Percentiles rank a stretch among this genome's conserved stretches.
phyloP scores from a whole-genome alignment of 495 filamentous ascomycete genomes.

The Aspergillus wentii region DNA sequence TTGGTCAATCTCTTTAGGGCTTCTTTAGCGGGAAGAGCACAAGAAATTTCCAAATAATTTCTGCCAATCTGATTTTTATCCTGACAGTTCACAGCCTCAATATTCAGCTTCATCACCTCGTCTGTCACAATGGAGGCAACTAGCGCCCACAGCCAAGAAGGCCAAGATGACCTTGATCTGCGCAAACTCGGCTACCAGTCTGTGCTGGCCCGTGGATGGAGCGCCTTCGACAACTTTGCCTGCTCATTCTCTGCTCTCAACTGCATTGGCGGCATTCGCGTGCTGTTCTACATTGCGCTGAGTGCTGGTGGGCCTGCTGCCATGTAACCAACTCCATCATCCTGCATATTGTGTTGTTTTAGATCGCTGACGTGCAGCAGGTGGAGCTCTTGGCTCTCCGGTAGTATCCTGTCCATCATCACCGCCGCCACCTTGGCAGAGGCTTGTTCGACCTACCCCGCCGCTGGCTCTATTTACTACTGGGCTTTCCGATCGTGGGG shows the following conservation, averaged over 20 bases:
- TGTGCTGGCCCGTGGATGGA: slow-evolving; percentile 26
- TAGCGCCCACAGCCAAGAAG: too few relatives aligned
- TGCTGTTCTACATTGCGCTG: slow-evolving; percentile 30
- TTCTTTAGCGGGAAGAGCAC: too few relatives aligned
- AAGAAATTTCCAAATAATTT: too few relatives aligned
- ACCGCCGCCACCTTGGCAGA: slow-evolving; percentile 31
- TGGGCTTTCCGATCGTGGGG: slow-evolving; percentile 34
- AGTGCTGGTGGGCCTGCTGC: slow-evolving; percentile 28
- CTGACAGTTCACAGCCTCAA: too few relatives aligned
- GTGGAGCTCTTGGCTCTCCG: slow-evolving; percentile 34
- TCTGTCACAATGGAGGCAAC: too few relatives aligned
- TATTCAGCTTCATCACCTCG: too few relatives aligned
- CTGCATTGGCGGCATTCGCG: slow-evolving; percentile 28
- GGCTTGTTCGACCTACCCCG: slow-evolving; percentile 29
- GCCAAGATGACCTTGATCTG: slow-evolving; percentile 27
- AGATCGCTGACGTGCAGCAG: slow-evolving; percentile 4
- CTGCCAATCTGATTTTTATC: too few relatives aligned
- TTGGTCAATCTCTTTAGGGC: too few relatives aligned
- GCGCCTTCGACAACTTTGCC: slow-evolving; percentile 29
- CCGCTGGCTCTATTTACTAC: slow-evolving; percentile 33
- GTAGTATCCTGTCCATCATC: slow-evolving; percentile 30
- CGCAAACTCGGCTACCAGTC: slow-evolving; percentile 27
- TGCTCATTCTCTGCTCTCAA: slow-evolving; percentile 31
- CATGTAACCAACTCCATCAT: slow-evolving; percentile 12
- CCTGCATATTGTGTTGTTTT: neutral